Evolutionary conservation across 805 yeast species (phyloP).

Genomic region (Kodamaea leandrae): DNA sequence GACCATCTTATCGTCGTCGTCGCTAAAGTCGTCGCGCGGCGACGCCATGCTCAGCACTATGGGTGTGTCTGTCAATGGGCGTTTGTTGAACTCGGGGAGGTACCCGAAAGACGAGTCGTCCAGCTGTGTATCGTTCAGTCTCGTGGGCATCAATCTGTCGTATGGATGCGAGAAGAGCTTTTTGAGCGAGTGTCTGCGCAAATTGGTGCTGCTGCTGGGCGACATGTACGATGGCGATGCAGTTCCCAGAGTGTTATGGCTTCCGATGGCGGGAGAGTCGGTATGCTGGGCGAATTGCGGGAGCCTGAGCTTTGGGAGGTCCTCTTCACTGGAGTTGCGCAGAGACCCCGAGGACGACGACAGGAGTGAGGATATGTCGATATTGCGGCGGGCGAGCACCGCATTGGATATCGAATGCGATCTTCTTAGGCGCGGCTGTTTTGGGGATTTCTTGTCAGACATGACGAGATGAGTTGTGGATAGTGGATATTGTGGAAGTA

Average conservation of each 20-base stretch:
- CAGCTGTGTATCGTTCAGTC: slow-evolving; percentile 14
- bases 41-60: slow-evolving; percentile 55
- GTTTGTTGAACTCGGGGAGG: slow-evolving; percentile 60
- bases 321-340: slow-evolving; percentile 15
- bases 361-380: slow-evolving; percentile 5
- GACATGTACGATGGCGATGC: slow-evolving; percentile 8
- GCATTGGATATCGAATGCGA: slow-evolving; percentile 27
- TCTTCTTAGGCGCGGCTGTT: slow-evolving; percentile 7
- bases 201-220: slow-evolving; percentile 9
- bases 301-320: slow-evolving; percentile 9
- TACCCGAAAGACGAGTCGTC: slow-evolving; percentile 14
- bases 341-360: slow-evolving; percentile 13
- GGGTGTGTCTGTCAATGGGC: slow-evolving; percentile 78
- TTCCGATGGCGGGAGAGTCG: slow-evolving; percentile 10
- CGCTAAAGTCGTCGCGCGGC: slow-evolving; percentile 36
- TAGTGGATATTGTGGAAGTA: no score
- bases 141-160: slow-evolving; percentile 11
- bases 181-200: slow-evolving; percentile 16
- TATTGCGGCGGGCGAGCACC: slow-evolving; percentile 20
- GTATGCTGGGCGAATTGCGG: slow-evolving; percentile 4
- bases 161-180: slow-evolving; percentile 15
- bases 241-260: slow-evolving; percentile 12
- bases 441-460: neutral
- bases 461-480: neutral
- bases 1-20: slow-evolving; percentile 29